phyloP scores from a whole-genome alignment of 495 filamentous ascomycete species.

The Talaromyces trachyspermus region DNA sequence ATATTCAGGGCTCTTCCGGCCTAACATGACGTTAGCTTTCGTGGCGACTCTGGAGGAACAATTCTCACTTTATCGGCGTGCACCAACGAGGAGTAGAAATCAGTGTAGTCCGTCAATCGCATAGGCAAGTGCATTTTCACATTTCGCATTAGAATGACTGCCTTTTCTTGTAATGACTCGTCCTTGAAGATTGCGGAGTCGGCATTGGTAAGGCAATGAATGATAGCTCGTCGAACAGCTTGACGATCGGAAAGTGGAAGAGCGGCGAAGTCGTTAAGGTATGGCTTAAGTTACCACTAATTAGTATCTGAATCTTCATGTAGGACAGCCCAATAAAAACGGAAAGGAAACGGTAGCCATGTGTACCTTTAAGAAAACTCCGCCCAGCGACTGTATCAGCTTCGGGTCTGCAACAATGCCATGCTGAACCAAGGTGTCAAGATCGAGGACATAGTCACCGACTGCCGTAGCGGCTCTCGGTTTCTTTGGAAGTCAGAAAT shows the following conservation, averaged over 20 bases:
- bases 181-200: slow-evolving; percentile 51
- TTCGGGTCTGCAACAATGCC: background rate
- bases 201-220: slow-evolving; percentile 31
- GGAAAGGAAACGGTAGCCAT: background rate
- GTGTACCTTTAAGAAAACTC: background rate
- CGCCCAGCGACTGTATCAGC: background rate
- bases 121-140: slow-evolving; percentile 71
- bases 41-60: background rate
- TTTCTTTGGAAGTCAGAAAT: background rate
- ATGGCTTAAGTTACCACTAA: slow-evolving; percentile 33
- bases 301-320: background rate
- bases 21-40: background rate
- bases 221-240: slow-evolving; percentile 33
- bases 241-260: slow-evolving; percentile 55
- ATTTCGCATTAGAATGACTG: slow-evolving; percentile 17
- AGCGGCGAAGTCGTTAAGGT: slow-evolving; percentile 68
- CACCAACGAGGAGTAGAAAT: slow-evolving; percentile 54
- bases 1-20: slow-evolving; percentile 2
- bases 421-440: background rate
- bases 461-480: background rate
- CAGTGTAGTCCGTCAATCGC: slow-evolving; percentile 73
- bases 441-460: background rate
- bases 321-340: background rate
- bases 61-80: background rate
- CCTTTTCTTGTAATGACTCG: slow-evolving; percentile 41